These are phyloP conservation scores for Durio zibethinus DNA, from an alignment of 345 rosid genomes.

Conservation along the genomic window DNA sequence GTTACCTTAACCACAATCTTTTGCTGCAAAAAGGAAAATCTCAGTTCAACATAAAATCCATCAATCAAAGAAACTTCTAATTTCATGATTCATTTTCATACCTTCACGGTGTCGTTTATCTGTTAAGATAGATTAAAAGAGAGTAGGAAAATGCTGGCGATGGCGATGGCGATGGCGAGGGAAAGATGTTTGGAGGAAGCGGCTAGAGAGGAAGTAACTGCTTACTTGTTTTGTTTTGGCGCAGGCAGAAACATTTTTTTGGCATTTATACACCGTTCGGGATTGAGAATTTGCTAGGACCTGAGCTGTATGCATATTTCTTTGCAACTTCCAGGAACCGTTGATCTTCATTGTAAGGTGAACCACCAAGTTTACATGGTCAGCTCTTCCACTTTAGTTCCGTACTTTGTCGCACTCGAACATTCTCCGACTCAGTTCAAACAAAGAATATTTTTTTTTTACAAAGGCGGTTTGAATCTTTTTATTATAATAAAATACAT, in stretches of 20 bases:
- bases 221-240: background rate
- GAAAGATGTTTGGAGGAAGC: background rate
- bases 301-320: background rate
- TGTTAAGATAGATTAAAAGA: background rate
- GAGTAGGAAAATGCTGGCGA: background rate
- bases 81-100: background rate
- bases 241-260: background rate
- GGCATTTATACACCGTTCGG: background rate
- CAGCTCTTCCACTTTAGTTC: too few relatives aligned
- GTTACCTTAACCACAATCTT: conserved; percentile 30
- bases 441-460: too few relatives aligned
- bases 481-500: too few relatives aligned
- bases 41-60: too few relatives aligned
- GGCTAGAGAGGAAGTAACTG: background rate
- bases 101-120: conserved; percentile 13
- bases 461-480: too few relatives aligned
- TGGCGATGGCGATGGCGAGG: background rate
- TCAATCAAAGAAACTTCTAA: too few relatives aligned
- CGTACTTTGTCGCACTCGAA: too few relatives aligned
- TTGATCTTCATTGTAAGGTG: background rate
- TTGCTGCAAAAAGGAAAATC: conserved; percentile 10
- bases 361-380: too few relatives aligned
- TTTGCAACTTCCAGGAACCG: background rate
- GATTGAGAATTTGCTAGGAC: background rate
- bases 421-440: too few relatives aligned